A percentile compares a stretch with the other conserved stretches of the same genome.
Evolutionary conservation across 192 early-diverging fungal genomes (phyloP).

Genomic region (Coemansia sp.): DNA sequence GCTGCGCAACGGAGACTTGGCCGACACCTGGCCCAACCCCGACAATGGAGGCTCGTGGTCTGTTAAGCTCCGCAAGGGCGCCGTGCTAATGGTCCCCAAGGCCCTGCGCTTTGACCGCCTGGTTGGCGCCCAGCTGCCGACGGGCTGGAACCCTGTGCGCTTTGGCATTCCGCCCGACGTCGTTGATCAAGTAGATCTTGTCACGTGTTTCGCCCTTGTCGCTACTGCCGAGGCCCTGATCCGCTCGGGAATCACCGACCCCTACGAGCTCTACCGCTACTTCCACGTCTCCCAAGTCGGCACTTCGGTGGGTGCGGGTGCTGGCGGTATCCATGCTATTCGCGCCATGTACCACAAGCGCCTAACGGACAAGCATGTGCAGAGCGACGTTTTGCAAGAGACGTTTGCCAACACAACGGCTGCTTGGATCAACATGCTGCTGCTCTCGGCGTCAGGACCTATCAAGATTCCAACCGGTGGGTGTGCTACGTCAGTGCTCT

Average conservation of each 20-base stretch:
- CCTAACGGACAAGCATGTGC: conserved; percentile 77
- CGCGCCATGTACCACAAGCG: conserved; percentile 82
- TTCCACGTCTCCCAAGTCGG: conserved; percentile 94
- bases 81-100: conserved; percentile 88
- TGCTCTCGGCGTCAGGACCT: conserved; percentile 89
- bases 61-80: conserved; percentile 83
- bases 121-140: conserved; percentile 92
- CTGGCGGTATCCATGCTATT: conserved; percentile 84
- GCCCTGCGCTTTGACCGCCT: conserved; percentile 91
- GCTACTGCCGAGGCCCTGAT: conserved; percentile 92
- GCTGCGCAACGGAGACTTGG: conserved; percentile 77
- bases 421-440: conserved; percentile 96
- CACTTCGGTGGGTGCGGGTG: conserved; percentile 86
- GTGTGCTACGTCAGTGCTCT: conserved; percentile 90
- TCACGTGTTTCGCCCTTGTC: conserved; percentile 87
- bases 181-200: conserved; percentile 86
- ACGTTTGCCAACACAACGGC: conserved; percentile 68
- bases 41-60: conserved; percentile 63
- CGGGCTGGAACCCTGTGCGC: conserved; percentile 90
- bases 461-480: conserved; percentile 83
- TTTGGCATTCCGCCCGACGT: conserved; percentile 94
- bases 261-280: conserved; percentile 97
- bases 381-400: conserved; percentile 94
- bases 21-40: conserved; percentile 58
- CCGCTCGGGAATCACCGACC: conserved; percentile 90